These are phyloP conservation scores for Phlyctochytrium arcticum DNA, from an alignment of 192 early-diverging fungal genomes.

Conservation along the genomic window DNA sequence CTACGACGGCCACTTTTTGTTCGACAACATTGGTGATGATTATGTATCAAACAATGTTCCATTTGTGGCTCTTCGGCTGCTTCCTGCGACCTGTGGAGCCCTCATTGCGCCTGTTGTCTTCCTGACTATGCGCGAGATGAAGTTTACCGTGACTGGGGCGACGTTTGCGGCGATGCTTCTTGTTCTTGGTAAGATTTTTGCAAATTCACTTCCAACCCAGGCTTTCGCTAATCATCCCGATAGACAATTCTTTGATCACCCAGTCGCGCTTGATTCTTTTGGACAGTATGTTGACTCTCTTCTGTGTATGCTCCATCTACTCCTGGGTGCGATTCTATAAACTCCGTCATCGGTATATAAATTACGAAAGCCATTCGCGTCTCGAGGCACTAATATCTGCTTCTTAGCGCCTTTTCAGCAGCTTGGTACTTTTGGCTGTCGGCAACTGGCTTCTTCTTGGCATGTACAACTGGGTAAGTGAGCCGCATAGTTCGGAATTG, in stretches of 20 bases:
- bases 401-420: constrained; percentile 63
- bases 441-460: constrained; percentile 75
- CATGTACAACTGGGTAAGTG: constrained; percentile 59
- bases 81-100: constrained; percentile 76
- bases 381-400: not conserved
- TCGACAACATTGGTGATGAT: constrained; percentile 90
- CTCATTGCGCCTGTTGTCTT: constrained; percentile 74
- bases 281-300: constrained; percentile 91
- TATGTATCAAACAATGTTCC: constrained; percentile 88
- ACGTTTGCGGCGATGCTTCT: constrained; percentile 73
- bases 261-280: constrained; percentile 92
- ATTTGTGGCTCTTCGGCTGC: constrained; percentile 75
- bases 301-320: constrained; percentile 79
- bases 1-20: constrained; percentile 94
- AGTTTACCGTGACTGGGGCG: constrained; percentile 70
- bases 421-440: constrained; percentile 88
- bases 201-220: no score
- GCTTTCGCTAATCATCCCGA: not conserved
- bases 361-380: no score
- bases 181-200: constrained; percentile 64
- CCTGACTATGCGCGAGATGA: constrained; percentile 82
- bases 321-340: constrained; percentile 88
- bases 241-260: constrained; percentile 87
- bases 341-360: constrained; percentile 24
- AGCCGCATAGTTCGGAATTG: not conserved